Evolutionary conservation across 257 asterid genomes (phyloP).

Genomic region (Ballota nigra): DNA sequence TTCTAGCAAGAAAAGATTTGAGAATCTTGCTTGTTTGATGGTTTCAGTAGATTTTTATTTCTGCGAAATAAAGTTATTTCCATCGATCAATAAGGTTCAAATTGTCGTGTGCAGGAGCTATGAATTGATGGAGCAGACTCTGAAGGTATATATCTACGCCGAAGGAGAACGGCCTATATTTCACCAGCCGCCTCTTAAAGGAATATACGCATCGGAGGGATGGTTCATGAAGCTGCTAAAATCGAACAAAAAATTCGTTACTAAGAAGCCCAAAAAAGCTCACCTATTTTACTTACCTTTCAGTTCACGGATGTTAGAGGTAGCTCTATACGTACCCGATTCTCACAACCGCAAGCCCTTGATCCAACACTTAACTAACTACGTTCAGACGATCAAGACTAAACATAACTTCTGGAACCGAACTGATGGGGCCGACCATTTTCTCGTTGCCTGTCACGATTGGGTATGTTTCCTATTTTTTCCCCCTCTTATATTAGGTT

Average conservation of each 20-base stretch:
- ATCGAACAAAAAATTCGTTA: constrained; percentile 45
- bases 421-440: constrained; percentile 74
- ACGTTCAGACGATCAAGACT: constrained; percentile 36
- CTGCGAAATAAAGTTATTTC: not conserved
- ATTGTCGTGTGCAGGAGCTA: constrained; percentile 62
- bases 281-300: constrained; percentile 79
- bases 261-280: constrained; percentile 60
- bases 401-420: constrained; percentile 71
- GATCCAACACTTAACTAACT: constrained; percentile 36
- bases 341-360: constrained; percentile 49
- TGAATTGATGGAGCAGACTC: constrained; percentile 74
- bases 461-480: constrained; percentile 50
- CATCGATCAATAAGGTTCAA: not conserved
- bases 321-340: constrained; percentile 48
- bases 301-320: constrained; percentile 55
- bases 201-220: constrained; percentile 88
- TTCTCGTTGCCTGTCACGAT: constrained; percentile 87
- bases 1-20: not conserved
- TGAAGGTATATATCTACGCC: constrained; percentile 63
- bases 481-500: not conserved
- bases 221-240: constrained; percentile 83
- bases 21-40: constrained; percentile 7
- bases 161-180: constrained; percentile 80
- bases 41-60: not conserved
- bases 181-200: constrained; percentile 72